Evolutionary conservation across 179 eudicot genomes (phyloP).

Genomic region (Drosera spatulata): DNA sequence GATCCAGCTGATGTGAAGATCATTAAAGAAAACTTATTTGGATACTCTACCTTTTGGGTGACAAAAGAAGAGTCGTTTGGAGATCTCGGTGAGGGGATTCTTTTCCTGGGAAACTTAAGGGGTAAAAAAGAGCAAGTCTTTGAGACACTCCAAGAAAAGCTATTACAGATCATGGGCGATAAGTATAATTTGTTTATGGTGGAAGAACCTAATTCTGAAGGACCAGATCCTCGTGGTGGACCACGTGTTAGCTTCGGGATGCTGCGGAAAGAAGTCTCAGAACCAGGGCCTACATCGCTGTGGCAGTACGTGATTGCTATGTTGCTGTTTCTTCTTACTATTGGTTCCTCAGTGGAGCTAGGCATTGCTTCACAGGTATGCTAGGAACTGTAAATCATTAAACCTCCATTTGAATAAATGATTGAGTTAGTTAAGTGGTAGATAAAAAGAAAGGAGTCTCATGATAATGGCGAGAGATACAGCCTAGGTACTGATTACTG

Average conservation of each 20-base stretch:
- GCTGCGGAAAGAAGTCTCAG: slow-evolving; percentile 94
- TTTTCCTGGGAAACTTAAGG: slow-evolving; percentile 90
- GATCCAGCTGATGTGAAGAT: slow-evolving; percentile 86
- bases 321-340: slow-evolving; percentile 75
- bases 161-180: slow-evolving; percentile 70
- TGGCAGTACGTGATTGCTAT: slow-evolving; percentile 98
- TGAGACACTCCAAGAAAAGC: slow-evolving; percentile 76
- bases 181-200: slow-evolving; percentile 94
- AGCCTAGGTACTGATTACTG: too few relatives aligned
- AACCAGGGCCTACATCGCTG: slow-evolving; percentile 80
- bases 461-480: too few relatives aligned
- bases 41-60: slow-evolving; percentile 95
- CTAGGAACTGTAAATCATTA: neutral
- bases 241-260: slow-evolving; percentile 97
- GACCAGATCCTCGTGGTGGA: slow-evolving; percentile 91
- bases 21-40: slow-evolving; percentile 82
- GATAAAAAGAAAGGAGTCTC: too few relatives aligned
- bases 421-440: too few relatives aligned
- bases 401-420: too few relatives aligned
- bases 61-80: slow-evolving; percentile 98
- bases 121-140: slow-evolving; percentile 83
- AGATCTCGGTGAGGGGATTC: slow-evolving; percentile 90
- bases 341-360: slow-evolving; percentile 93
- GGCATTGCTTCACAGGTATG: slow-evolving; percentile 98
- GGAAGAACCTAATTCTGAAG: slow-evolving; percentile 94